Evolutionary conservation across 2,329 filamentous ascomycete genomes (phyloP).

Genomic region (Diplocarpon mali): DNA sequence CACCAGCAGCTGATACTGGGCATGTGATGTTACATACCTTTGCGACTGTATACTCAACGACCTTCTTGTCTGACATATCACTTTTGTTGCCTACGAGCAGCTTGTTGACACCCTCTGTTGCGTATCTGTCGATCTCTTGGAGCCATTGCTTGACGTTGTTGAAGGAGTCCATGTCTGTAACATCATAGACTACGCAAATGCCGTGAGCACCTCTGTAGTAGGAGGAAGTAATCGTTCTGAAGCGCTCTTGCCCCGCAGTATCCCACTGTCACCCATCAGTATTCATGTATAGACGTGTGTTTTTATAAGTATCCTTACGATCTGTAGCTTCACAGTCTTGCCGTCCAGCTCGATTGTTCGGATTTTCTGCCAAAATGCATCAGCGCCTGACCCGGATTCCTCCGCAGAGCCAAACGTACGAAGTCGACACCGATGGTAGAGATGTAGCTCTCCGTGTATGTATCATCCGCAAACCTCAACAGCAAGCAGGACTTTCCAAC

Average conservation of each 20-base stretch:
- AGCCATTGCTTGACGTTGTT: constrained; percentile 99
- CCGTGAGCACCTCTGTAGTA: constrained; percentile 99
- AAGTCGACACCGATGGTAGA: constrained; percentile 99
- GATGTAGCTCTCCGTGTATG: constrained; percentile 99
- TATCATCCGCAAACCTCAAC: constrained; percentile 95
- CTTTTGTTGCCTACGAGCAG: constrained; percentile 99
- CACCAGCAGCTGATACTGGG: constrained; percentile 15
- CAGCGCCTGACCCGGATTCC: constrained; percentile 19
- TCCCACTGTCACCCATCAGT: constrained; percentile 65
- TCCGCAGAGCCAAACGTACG: constrained; percentile 41
- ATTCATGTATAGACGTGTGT: constrained; percentile 1
- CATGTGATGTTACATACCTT: constrained; percentile 56
- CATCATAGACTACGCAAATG: constrained; percentile 99
- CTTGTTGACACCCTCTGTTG: constrained; percentile 99
- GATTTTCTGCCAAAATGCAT: constrained; percentile 67
- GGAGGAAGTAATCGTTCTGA: constrained; percentile 98
- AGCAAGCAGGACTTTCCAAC: constrained; percentile 99
- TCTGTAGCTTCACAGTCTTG: constrained; percentile 99
- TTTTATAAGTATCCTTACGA: constrained; percentile 51
- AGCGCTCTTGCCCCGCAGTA: constrained; percentile 96
- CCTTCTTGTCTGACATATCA: constrained; percentile 99
- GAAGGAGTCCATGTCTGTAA: constrained; percentile 99
- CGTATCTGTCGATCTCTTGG: constrained; percentile 98
- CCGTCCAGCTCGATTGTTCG: constrained; percentile 98
- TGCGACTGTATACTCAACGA: constrained; percentile 97